A percentile compares a stretch with the other conserved stretches of the same genome.
phyloP scores from a whole-genome alignment of 768 basidiomycete species.

The Lyophyllum atratum region DNA sequence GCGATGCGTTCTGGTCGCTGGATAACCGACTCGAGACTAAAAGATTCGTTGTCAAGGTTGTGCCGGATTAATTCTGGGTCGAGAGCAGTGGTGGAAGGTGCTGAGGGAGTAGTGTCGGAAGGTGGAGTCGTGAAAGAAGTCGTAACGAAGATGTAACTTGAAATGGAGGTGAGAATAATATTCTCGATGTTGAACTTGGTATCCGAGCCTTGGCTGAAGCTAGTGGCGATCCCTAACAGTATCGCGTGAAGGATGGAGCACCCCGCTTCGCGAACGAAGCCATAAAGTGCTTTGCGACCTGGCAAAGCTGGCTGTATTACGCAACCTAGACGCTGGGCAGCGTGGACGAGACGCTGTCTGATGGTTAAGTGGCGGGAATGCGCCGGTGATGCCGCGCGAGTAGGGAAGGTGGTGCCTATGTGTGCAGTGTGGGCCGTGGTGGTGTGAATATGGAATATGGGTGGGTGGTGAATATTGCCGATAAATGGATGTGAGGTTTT shows the following conservation, averaged over 20 bases:
- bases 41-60: neutral
- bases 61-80: neutral
- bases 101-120: neutral
- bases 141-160: slow-evolving; percentile 2
- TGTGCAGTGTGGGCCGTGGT: neutral
- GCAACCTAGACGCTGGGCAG: neutral
- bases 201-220: neutral
- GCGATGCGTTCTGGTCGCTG: neutral
- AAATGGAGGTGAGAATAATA: neutral
- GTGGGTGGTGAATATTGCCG: neutral
- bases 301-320: neutral
- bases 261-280: neutral
- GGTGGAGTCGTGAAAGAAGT: neutral
- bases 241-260: neutral
- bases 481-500: neutral
- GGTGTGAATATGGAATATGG: neutral
- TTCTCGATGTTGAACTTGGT: neutral
- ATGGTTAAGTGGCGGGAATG: neutral
- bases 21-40: neutral
- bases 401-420: neutral
- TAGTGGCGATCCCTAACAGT: neutral
- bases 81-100: neutral
- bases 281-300: neutral
- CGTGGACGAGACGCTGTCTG: neutral
- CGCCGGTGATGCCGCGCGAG: neutral